Conservation (phyloP, 495 filamentous ascomycete species). For the Penicillium steckii region DNA sequence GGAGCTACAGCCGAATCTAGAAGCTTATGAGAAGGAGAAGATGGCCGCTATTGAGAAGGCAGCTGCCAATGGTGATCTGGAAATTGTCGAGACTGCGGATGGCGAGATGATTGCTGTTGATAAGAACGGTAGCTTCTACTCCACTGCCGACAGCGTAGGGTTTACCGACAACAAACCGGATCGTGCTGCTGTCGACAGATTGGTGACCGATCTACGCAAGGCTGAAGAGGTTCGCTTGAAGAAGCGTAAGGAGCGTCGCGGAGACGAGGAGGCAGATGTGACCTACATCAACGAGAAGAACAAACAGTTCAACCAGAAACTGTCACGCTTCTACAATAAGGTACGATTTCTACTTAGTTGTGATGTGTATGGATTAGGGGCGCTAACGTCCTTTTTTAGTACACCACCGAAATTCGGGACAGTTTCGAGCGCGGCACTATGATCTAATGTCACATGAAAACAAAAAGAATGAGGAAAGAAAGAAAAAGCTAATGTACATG, state of each 20-base stretch:
- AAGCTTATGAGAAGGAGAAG: conserved; percentile 83
- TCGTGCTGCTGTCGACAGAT: conserved; percentile 83
- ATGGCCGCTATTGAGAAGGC: conserved; percentile 79
- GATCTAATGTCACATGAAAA: conserved; percentile 35
- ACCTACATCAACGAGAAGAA: conserved; percentile 99
- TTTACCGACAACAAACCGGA: conserved; percentile 86
- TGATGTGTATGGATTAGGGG: background rate
- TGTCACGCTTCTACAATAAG: conserved; percentile 95
- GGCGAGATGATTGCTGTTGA: conserved; percentile 95
- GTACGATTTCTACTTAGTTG: conserved; percentile 35
- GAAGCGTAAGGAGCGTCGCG: conserved; percentile 76
- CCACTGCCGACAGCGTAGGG: conserved; percentile 73
- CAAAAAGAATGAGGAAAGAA: too few relatives aligned
- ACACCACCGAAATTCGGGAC: conserved; percentile 94
- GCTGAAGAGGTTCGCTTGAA: conserved; percentile 82
- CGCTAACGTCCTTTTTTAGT: conserved; percentile 51
- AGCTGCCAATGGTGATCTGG: conserved; percentile 73
- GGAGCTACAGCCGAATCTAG: conserved; percentile 66
- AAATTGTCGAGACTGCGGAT: conserved; percentile 90
- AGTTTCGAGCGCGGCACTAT: conserved; percentile 96
- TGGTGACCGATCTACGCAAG: conserved; percentile 83
- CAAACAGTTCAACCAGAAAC: conserved; percentile 98
- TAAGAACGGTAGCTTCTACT: conserved; percentile 85
- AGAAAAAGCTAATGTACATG: conserved; percentile 26
- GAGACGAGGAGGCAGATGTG: conserved; percentile 79